Evolutionary conservation across 331 rosid species (phyloP).

Genomic region (Cydonia oblonga): DNA sequence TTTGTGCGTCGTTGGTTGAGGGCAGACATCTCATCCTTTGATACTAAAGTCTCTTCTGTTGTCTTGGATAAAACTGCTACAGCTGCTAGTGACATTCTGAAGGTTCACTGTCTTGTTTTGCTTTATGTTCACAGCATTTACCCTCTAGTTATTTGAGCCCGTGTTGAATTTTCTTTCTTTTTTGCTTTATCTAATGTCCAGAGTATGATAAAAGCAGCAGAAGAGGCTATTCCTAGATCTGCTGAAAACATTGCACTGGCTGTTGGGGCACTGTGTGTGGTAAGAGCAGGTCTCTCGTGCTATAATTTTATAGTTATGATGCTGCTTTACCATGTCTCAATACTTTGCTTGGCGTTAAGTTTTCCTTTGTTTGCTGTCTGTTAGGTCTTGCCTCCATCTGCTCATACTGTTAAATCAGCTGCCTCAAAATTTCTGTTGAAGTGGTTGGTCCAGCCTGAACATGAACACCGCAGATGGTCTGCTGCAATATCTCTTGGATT

Average conservation of each 20-base stretch:
- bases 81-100: conserved; percentile 69
- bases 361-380: conserved; percentile 13
- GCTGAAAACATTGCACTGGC: conserved; percentile 92
- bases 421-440: conserved; percentile 83
- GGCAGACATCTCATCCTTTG: conserved; percentile 39
- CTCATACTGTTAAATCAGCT: conserved; percentile 73
- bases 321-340: background rate
- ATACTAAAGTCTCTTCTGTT: conserved; percentile 40
- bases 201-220: conserved; percentile 55
- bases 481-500: conserved; percentile 94
- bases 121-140: conserved; percentile 6
- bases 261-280: conserved; percentile 83
- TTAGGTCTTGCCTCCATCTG: conserved; percentile 85
- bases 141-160: conserved; percentile 1
- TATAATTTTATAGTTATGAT: background rate
- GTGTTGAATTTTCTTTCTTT: conserved; percentile 10
- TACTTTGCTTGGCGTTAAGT: background rate
- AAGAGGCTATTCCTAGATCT: conserved; percentile 78
- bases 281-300: conserved; percentile 29
- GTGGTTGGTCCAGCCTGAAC: conserved; percentile 88
- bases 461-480: conserved; percentile 89
- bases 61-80: conserved; percentile 55
- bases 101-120: conserved; percentile 33
- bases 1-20: conserved; percentile 76
- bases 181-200: conserved; percentile 24